phyloP scores from a whole-genome alignment of 306 rosid genomes.

The Casuarina equisetifolia region DNA sequence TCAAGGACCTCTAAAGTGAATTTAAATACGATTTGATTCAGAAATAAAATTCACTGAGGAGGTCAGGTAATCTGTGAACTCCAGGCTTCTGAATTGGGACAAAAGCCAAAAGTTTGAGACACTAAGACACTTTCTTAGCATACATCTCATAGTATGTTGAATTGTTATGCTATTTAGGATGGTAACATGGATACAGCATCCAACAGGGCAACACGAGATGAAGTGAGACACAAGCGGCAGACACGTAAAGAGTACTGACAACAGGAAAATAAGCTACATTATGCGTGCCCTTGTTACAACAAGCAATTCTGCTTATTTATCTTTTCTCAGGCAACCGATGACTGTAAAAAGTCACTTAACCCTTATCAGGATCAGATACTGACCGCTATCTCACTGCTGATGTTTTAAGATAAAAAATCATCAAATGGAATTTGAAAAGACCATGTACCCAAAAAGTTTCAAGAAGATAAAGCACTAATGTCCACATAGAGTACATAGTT shows the following conservation, averaged over 20 bases:
- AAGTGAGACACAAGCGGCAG: not conserved
- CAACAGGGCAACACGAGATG: slow-evolving; percentile 3
- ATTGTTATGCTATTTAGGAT: not conserved
- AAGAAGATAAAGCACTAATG: slow-evolving; percentile 3
- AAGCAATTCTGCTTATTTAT: not conserved
- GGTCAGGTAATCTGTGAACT: not conserved
- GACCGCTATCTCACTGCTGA: not conserved
- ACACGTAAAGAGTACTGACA: not conserved
- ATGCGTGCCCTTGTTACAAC: not conserved
- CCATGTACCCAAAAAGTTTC: not conserved
- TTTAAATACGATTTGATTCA: not conserved
- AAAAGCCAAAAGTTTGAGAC: not conserved
- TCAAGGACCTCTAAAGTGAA: not conserved
- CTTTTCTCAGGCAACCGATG: not conserved
- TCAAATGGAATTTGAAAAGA: not conserved
- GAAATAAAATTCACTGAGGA: not conserved
- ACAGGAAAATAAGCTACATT: not conserved
- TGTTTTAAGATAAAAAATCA: not conserved
- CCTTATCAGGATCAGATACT: not conserved
- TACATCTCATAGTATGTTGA: not conserved
- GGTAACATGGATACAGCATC: not conserved
- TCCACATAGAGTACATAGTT: not conserved
- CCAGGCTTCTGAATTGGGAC: not conserved
- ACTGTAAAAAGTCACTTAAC: not conserved
- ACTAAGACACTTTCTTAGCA: not conserved